Conservation (phyloP, 2,329 filamentous ascomycete species). For the Lachnum nothofagi region DNA sequence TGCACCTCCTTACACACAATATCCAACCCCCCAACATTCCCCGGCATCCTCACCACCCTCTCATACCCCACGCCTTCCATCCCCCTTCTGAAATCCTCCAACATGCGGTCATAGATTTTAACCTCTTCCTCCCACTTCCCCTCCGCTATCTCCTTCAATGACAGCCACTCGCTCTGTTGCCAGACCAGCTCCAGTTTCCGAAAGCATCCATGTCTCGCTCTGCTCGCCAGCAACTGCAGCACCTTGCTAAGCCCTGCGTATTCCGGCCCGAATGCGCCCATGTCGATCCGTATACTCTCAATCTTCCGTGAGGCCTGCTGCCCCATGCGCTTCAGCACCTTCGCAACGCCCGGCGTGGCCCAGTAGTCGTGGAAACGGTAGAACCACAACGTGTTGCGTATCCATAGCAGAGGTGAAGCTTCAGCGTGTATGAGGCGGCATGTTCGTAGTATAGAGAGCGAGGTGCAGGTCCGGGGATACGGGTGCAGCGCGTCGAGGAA, state of each 20-base stretch:
- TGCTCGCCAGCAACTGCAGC: conserved; percentile 7
- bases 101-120: too few relatives aligned
- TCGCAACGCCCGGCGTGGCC: neutral
- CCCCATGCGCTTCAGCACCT: conserved; percentile 17
- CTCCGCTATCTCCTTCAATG: neutral
- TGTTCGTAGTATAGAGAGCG: neutral
- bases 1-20: too few relatives aligned
- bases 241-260: neutral
- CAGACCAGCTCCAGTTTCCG: conserved; percentile 11
- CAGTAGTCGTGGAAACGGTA: conserved; percentile 2
- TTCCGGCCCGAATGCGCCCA: neutral
- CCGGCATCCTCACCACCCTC: too few relatives aligned
- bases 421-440: neutral
- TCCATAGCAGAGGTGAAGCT: neutral
- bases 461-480: neutral
- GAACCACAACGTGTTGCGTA: neutral
- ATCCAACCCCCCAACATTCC: too few relatives aligned
- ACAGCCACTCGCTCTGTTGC: neutral
- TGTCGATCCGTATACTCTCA: conserved; percentile 5
- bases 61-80: too few relatives aligned
- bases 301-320: conserved; percentile 12
- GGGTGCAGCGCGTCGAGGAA: neutral
- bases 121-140: neutral
- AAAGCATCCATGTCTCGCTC: conserved; percentile 13
- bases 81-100: too few relatives aligned